Evolutionary conservation across 768 basidiomycete species (phyloP).

Genomic region (Pisolithus marmoratus): DNA sequence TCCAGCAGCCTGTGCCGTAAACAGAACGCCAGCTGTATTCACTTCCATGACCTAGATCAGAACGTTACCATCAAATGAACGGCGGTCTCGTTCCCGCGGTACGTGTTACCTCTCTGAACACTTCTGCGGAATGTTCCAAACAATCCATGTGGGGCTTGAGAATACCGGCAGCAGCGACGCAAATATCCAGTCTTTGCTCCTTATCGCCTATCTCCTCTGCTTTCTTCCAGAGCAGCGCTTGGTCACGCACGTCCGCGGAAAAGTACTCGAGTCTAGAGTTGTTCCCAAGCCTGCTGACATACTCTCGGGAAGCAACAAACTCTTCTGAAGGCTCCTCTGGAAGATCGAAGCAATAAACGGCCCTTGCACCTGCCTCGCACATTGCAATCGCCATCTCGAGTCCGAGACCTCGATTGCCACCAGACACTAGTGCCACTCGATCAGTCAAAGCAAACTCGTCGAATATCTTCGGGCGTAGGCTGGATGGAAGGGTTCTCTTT

Average conservation of each 20-base stretch:
- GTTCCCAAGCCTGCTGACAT: constrained; percentile 41
- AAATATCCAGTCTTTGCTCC: constrained; percentile 70
- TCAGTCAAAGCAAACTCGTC: constrained; percentile 54
- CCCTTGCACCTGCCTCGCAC: constrained; percentile 66
- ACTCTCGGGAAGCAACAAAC: constrained; percentile 49
- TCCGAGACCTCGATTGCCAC: constrained; percentile 65
- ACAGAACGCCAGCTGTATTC: constrained; percentile 58
- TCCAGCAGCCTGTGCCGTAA: constrained; percentile 57
- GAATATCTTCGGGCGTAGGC: constrained; percentile 45
- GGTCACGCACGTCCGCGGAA: constrained; percentile 59
- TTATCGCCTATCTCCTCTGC: constrained; percentile 56
- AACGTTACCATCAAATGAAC: not conserved
- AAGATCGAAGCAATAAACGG: constrained; percentile 66
- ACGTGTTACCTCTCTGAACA: constrained; percentile 54
- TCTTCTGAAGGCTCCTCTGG: constrained; percentile 50
- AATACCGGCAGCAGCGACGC: constrained; percentile 75
- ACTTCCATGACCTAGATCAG: constrained; percentile 51
- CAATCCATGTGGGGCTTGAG: constrained; percentile 55
- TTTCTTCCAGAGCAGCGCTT: constrained; percentile 50
- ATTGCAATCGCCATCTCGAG: constrained; percentile 80
- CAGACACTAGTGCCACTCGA: constrained; percentile 57
- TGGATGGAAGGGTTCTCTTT: constrained; percentile 28
- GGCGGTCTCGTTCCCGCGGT: too few relatives aligned
- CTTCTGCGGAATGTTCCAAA: constrained; percentile 56
- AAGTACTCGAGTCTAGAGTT: constrained; percentile 53